Evolutionary conservation across 306 rosid species (phyloP).

Genomic region (Phaseolus lunatus): DNA sequence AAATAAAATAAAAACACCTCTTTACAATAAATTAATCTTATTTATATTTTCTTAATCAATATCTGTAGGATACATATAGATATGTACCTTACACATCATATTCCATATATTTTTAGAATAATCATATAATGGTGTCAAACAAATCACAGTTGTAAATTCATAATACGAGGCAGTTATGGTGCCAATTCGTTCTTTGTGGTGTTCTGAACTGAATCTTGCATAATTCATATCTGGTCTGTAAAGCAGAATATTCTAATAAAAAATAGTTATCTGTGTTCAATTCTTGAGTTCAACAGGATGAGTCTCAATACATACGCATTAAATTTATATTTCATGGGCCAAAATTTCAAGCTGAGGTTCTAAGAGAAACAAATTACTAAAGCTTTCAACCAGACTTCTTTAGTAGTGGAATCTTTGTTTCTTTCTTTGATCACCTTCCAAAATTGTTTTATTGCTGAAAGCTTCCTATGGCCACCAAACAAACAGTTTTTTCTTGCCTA

Average conservation of each 20-base stretch:
- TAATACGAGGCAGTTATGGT: not conserved
- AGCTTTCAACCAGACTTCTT: not conserved
- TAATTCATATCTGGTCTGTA: not conserved
- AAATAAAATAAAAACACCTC: not conserved
- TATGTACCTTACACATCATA: not conserved
- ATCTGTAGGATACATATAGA: not conserved
- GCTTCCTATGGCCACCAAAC: constrained; percentile 15
- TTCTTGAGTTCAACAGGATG: not conserved
- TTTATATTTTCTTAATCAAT: not conserved
- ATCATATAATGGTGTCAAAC: not conserved
- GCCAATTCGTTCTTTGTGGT: not conserved
- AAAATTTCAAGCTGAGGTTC: not conserved
- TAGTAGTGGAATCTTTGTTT: not conserved
- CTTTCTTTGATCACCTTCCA: constrained; percentile 1
- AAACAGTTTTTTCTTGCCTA: not conserved
- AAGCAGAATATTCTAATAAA: not conserved
- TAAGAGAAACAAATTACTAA: not conserved
- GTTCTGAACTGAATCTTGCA: not conserved
- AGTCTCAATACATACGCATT: not conserved
- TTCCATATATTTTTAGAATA: not conserved
- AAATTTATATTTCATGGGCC: not conserved
- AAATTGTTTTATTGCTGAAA: constrained; percentile 1
- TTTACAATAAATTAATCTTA: not conserved
- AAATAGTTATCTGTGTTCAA: not conserved
- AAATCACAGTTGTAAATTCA: not conserved